Evolutionary conservation across 2,329 filamentous ascomycete genomes (phyloP), one percentile per base, ranked within the genome.

Genomic region (Colletotrichum sp.): DNA sequence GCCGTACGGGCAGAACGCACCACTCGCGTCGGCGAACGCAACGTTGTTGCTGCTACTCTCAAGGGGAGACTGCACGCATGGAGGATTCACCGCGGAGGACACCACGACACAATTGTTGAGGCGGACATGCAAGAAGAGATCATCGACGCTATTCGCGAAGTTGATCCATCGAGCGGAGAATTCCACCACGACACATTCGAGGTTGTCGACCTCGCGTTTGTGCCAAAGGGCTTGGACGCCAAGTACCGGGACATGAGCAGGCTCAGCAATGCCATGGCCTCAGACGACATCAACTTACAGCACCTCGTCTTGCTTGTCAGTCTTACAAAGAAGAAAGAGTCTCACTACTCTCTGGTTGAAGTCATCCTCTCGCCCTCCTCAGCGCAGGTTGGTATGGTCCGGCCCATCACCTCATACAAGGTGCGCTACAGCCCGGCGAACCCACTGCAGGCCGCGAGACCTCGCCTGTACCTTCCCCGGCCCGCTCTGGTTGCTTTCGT

Each of bases 11-110:
- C 95, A 30, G 95, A 95, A 59, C 89, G 91, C 69, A 93, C 93
- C 12, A 89, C 90, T 49, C 92, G 93, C 74, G 92, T 95, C 78
- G 96, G 96, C 29, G 96, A 98, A 84, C 93, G 96, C 82, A 95
- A 96, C 79, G 90, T 98, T 39, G 91, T 98, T 63, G 92, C 96
- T 49, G 92, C 93, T 16, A 97, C 96, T 3, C 90, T 92, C 70
- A 93, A 93, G 80, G 96, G 95, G 32, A 91, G 93, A 74, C 86
- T 99, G 30, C 94, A 98, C 80, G 90, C 93, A 9, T 99, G 97
- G 97, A 95, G 94, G 81, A 90, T 98, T 59, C 95, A 96, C 81
- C 95, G 96, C 83, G 95, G 95, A 77, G 96, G 96, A 39, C 95
- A 96, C 79, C 93, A 96, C 81, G 92, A 94, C 59, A 89, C 95